Base-by-base conservation (phyloP, 1,284 basidiomycete species). In the Microbotryum violaceum region DNA sequence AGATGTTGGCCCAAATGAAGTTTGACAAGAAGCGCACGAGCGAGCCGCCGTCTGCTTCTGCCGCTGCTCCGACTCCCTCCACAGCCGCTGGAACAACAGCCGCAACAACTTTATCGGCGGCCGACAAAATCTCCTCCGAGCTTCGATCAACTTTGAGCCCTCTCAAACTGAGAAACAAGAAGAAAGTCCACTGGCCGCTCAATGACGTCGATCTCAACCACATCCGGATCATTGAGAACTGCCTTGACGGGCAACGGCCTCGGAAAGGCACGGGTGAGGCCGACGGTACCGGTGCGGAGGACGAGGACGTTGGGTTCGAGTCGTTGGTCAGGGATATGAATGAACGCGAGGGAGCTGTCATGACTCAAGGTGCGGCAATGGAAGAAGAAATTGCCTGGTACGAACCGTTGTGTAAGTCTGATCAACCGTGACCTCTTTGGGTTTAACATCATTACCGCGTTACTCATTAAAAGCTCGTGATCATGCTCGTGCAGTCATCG, bases 331-430 rank as follows among this genome's bases (percentile, higher is more conserved):
- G 57, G 1, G 27, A 58, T 31, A 67, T 64, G 66, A 57, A 65
- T 9, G 29, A 56, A 55, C 59, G 63, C 29, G 65, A 67, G 46
- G 65, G 62, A 2, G 21, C 55, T 56, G 49, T 47, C 45, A 45
- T 63, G 1, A 47, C 21, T 6, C 42, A 61, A 16, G 61, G 56
- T n/a, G 57, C 56, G 6, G 62, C 55, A 6, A 59, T 66, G 60
- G 64, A 64, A 9, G 62, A 63, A 45, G 62, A 62, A 8, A 52
- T 66, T 2, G 56, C 62, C 1, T 68, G 56, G 56, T 68, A 66
- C 49, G 45, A 54, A 33, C 67, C 67, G 1, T 12, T 54, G 20
- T 42, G 67, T 68, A 48, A 29, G 64, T 59, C 9, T 6, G 37
- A 42, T 42, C 37, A 10, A 16, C 14, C 37, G 37, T 2, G 4